phyloP scores from a whole-genome alignment of 208 protist genomes.

The Wallacemonas sp. region DNA sequence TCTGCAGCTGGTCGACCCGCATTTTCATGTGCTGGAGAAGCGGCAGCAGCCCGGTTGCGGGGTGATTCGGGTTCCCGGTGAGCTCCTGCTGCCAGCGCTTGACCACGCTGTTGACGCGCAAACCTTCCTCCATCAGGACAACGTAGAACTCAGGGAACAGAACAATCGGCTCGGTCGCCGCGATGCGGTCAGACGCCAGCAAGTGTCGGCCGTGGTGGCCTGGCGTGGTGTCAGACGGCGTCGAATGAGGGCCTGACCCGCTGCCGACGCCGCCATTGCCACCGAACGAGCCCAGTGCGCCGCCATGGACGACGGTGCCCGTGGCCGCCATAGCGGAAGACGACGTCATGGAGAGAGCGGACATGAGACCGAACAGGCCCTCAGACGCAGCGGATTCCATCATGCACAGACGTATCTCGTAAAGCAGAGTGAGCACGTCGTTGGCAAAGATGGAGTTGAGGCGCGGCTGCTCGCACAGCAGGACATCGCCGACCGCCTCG shows the following conservation, averaged over 20 bases:
- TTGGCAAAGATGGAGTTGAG: conserved; percentile 48
- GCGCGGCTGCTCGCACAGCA: conserved; percentile 46
- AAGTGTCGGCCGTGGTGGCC: background rate
- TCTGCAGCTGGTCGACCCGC: conserved; percentile 17
- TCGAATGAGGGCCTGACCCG: background rate
- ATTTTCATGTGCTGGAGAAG: conserved; percentile 39
- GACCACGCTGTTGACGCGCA: conserved; percentile 27
- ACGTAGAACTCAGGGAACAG: conserved; percentile 34
- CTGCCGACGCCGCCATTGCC: background rate
- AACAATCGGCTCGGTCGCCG: background rate
- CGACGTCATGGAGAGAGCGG: conserved; percentile 10
- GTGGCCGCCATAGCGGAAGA: background rate
- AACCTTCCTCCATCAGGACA: conserved; percentile 28
- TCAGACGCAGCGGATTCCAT: conserved; percentile 20
- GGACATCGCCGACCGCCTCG: conserved; percentile 31
- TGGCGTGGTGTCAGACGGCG: background rate
- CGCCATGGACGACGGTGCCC: too few species aligned
- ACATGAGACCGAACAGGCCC: conserved; percentile 1
- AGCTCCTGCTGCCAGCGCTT: conserved; percentile 28
- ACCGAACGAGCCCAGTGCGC: background rate
- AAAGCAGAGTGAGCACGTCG: conserved; percentile 51
- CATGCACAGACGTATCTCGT: conserved; percentile 48
- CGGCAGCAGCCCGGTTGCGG: conserved; percentile 24
- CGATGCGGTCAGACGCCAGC: background rate
- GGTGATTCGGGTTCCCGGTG: conserved; percentile 20